Base-by-base conservation (phyloP, 495 filamentous ascomycete species). In the Bacidia rubella region DNA sequence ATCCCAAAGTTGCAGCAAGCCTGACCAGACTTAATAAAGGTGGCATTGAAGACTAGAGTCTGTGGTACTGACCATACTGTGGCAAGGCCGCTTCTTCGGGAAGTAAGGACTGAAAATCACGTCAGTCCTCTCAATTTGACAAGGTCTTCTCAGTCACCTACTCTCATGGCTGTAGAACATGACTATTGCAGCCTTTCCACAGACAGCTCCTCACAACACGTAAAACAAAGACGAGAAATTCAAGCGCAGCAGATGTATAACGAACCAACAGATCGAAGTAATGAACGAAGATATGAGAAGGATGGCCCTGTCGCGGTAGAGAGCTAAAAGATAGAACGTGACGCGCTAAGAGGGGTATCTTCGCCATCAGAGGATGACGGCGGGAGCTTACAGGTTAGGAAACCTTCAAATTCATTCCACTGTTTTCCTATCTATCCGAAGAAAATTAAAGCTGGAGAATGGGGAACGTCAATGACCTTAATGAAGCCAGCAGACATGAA, bases 91-190 rank as follows among this genome's bases (percentile, higher is more conserved):
- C 94, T 82, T 62, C 88, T 82, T 40, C 82, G 81, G 43, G 78
- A 88, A 3, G 86, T 95, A 50, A 98, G 80, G 54, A 97, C 89
- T 55, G 53, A 63, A 11, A 58, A 5, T 35, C 29, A 35, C n/a
- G n/a, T n/a, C n/a, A n/a, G n/a, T n/a, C n/a, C n/a, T n/a, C n/a
- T n/a, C n/a, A n/a, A n/a, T n/a, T n/a, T n/a, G n/a, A n/a, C n/a
- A n/a, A n/a, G n/a, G n/a, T n/a, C n/a, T n/a, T n/a, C n/a, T n/a
- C n/a, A n/a, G n/a, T n/a, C 12, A 41, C 79, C 60, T 71, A 90
- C 88, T 86, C 66, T 93, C 88, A 67, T 92, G 84, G 62, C 85
- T 92, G 67, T 93, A 95, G 62, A 95, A 95, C 88, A 95, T 95
- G 29, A 7, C 15, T 35, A 5, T 15, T 35, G 29, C 29, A 35